Conservation (phyloP, 305 asterid genomes). For the Rubia tinctorum region DNA sequence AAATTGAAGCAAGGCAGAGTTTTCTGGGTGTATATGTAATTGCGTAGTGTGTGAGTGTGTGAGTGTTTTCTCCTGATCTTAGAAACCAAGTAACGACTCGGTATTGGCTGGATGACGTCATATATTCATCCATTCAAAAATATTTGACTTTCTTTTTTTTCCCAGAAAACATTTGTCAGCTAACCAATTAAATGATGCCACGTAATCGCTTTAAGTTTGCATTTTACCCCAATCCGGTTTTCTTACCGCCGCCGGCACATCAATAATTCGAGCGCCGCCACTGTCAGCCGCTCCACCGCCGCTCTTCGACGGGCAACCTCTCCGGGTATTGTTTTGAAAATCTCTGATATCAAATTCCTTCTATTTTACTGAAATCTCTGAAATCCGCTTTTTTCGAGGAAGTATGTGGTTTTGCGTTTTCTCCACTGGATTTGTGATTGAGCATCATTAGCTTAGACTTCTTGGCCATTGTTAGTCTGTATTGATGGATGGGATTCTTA, state of each 20-base stretch:
- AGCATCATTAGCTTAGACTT: too few species aligned
- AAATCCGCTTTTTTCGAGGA: too few species aligned
- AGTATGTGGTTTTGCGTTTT: too few species aligned
- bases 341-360: too few species aligned
- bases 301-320: too few species aligned
- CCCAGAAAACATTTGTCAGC: neutral
- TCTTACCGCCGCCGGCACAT: neutral
- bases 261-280: too few species aligned
- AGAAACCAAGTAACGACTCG: constrained; percentile 1
- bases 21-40: neutral
- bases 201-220: neutral
- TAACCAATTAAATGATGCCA: neutral
- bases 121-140: neutral
- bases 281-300: too few species aligned
- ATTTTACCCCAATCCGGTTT: neutral
- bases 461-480: too few species aligned
- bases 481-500: too few species aligned
- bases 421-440: too few species aligned
- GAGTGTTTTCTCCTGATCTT: neutral
- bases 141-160: neutral
- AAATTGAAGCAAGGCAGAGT: neutral
- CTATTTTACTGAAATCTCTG: too few species aligned
- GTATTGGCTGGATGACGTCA: constrained; percentile 3
- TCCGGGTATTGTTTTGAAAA: too few species aligned
- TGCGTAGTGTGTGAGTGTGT: neutral